Evolutionary conservation across 495 filamentous ascomycete species (phyloP).

Genomic region (Neohortaea acidophila): DNA sequence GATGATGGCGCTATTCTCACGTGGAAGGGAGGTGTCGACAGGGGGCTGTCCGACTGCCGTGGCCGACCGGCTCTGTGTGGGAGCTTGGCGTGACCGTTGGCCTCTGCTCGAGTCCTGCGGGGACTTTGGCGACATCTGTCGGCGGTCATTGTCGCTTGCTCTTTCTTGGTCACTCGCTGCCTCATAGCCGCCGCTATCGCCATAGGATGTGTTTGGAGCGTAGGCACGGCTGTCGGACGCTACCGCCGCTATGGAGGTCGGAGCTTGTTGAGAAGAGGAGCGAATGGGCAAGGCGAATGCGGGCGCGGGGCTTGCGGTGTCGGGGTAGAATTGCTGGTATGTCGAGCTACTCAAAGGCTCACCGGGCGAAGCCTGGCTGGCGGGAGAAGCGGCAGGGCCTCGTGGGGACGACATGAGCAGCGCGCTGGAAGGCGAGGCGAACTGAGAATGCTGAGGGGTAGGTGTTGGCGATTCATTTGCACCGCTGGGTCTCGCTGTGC

Average conservation of each 20-base stretch:
- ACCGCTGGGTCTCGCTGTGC: slow-evolving; percentile 35
- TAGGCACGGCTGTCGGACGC: slow-evolving; percentile 10
- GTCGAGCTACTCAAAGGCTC: slow-evolving; percentile 25
- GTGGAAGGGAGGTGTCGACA: slow-evolving; percentile 34
- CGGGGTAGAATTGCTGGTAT: slow-evolving; percentile 17
- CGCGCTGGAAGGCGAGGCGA: slow-evolving; percentile 21
- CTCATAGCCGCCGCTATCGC: slow-evolving; percentile 8
- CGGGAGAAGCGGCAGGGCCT: slow-evolving; percentile 28
- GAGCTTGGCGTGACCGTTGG: slow-evolving; percentile 20
- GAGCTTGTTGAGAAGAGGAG: slow-evolving; percentile 42
- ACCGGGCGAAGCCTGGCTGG: slow-evolving; percentile 27
- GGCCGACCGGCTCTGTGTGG: slow-evolving; percentile 30
- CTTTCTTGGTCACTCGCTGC: slow-evolving; percentile 16
- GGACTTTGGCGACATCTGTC: slow-evolving; percentile 26
- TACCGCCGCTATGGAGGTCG: slow-evolving; percentile 6
- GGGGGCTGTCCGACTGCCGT: slow-evolving; percentile 27
- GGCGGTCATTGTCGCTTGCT: slow-evolving; percentile 21
- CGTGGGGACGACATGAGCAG: slow-evolving; percentile 33
- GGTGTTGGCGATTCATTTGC: slow-evolving; percentile 32
- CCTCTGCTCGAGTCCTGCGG: slow-evolving; percentile 25
- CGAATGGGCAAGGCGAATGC: slow-evolving; percentile 36
- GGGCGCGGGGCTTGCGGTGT: slow-evolving; percentile 26
- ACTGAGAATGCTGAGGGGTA: slow-evolving; percentile 30
- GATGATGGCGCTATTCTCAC: slow-evolving; percentile 56
- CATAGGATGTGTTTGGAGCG: slow-evolving; percentile 1